Evolutionary conservation across 2,329 filamentous ascomycete species (phyloP), one percentile per base, ranked within the genome.

Genomic region (Acarospora socialis): DNA sequence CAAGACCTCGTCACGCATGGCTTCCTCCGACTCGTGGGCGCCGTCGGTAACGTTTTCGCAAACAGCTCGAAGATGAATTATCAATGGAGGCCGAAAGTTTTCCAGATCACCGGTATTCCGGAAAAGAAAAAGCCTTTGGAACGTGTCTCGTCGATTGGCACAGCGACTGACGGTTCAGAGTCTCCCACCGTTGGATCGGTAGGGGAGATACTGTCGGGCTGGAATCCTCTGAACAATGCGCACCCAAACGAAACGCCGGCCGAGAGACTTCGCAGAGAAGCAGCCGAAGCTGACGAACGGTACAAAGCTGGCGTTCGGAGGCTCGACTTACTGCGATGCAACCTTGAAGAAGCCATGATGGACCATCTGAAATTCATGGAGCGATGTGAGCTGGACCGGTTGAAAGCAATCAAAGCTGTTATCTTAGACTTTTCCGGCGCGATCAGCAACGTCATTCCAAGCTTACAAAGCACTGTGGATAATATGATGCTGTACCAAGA

Each of bases 401-500:
- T 98, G 29, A 95, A 92, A 66, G 90, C 92, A 13, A 90, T 98
- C 66, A 95, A 98, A 66, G 87, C 87, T 15, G 92, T 98, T 32
- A 78, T 98, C 40, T 70, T 98, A 25, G 92, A 98, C 59, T 95
- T 98, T 56, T 94, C 87, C 4, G 90, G 90, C 27, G 84, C 87
- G 21, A 81, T 98, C 54, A 87, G 87, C 65, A 98, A 98, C 49
- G 87, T 94, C 47, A 95, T 98, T 41, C 92, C 90, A 12, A 92
- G 81, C 49, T 63, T 98, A 40, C 90, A 95, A 57, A 87, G 87
- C 37, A 84, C 86, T 0, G 84, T 98, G 15, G 90, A 98, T 60
- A 84, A 92, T 52, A 94, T 98, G 86, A 84, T 98, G 76, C 68
- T 98, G 28, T 98, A 92, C 60, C 90, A 98, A 55, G 90, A 98